Evolutionary conservation across 306 rosid genomes (phyloP).

Genomic region (Rubus idaeus): DNA sequence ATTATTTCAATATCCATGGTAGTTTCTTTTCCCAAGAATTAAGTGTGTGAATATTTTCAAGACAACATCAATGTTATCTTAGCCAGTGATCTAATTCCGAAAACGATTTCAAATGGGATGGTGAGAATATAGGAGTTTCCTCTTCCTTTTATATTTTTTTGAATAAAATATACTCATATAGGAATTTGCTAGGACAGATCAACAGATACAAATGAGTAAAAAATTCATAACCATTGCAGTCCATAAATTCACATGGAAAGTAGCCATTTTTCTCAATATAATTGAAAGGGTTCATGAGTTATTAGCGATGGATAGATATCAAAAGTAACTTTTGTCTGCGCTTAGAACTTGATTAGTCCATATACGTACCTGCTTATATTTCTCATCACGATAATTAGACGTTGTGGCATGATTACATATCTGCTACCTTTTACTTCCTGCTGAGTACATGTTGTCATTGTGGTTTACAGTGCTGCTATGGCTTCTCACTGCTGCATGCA

Average conservation of each 20-base stretch:
- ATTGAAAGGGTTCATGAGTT: background rate
- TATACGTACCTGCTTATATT: background rate
- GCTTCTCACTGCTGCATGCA: constrained; percentile 74
- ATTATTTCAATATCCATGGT: background rate
- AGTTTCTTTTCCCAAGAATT: background rate
- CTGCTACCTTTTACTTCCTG: background rate
- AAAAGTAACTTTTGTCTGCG: background rate
- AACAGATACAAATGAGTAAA: background rate
- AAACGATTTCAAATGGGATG: background rate
- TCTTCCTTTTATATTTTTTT: too few species aligned
- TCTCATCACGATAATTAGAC: background rate
- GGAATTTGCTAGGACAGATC: background rate
- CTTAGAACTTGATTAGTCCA: background rate
- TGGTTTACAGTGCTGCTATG: constrained; percentile 59
- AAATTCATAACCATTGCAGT: background rate
- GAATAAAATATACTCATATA: background rate
- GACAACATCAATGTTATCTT: background rate
- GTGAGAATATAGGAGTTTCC: background rate
- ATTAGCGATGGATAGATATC: background rate
- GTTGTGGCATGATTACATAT: background rate
- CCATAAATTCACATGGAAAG: background rate
- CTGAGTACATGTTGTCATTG: constrained; percentile 19
- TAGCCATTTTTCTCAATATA: background rate
- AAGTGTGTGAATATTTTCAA: background rate
- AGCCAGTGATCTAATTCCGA: background rate